Evolutionary conservation across 441 rosid species (phyloP), one percentile per base, ranked within the genome.

Genomic region (Arabidopsis hybrid): DNA sequence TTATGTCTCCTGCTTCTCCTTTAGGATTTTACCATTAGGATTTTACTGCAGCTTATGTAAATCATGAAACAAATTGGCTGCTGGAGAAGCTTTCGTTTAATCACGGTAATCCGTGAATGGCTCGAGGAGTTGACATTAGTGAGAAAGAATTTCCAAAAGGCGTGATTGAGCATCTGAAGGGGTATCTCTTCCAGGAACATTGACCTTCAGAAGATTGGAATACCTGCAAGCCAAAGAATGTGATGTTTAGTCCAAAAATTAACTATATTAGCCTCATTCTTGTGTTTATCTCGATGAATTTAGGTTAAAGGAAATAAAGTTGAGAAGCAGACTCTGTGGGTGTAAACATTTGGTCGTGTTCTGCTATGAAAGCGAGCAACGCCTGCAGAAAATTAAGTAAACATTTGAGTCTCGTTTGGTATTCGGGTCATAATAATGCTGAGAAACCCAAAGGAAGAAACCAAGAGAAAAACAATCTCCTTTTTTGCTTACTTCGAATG

Each of bases 111-210:
- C 65, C 53, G 60, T 8, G 6, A 75, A 69, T 46, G 55, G 71
- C 47, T 56, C 11, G 35, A 21, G 31, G 57, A 57, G 60, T 36
- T 58, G 57, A 63, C 64, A 18, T 74, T 83, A 89, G 26, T 47
- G 87, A 56, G 88, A 80, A 76, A 91, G 73, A 73, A 90, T 81
- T 39, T 87, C 89, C 3, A 84, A 67, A 64, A 94, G 78, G 72
- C 87, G 92, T 43, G 81, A 81, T 49, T 73, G 86, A 62, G 93
- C 96, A 78, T 89, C 97, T 2, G 78, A 61, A 18, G 96, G 96
- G 69, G 90, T 81, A 55, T 93, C 96, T 78, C 97, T 89, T 82
- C 97, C 96, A 0, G 96, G 93, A 56, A 93, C 93, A 49, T 78
- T 76, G 73, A 91, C 89, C 77, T 83, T 88, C 10, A 88, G 75